Base-by-base conservation (phyloP, 495 filamentous ascomycete genomes). In the Recurvomyces mirabilis region DNA sequence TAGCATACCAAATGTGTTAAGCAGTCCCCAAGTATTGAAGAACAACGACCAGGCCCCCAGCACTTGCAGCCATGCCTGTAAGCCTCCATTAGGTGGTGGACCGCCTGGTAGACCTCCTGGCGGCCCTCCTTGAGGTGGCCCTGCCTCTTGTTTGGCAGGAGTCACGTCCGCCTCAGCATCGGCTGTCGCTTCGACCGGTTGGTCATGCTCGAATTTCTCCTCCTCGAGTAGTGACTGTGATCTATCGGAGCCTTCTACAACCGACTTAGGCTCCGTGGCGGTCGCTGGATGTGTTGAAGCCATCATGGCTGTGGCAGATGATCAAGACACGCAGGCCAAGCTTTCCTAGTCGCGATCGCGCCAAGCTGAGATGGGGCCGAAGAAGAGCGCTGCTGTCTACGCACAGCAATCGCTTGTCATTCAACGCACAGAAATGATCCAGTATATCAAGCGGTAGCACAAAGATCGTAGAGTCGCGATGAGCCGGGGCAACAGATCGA, bases 31-130 rank as follows among this genome's bases (percentile, higher is more conserved):
- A 6, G 70, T 65, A 52, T 73, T 75, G 60, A 75, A 71, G 55
- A 73, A 68, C 49, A 75, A 43, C 45, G 64, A 59, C 58, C 71
- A 74, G 22, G 53, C 55, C 2, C 64, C 64, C 24, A 61, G 18
- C 7, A 74, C 72, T 34, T 75, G 72, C 14, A 75, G 53, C 72
- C 72, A 75, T 6, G 71, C 70, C 40, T 47, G n/a, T 0, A 68
- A 19, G 2, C 71, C 72, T 24, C 70, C 71, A 53, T 74, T 53
- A 1, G 67, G 67, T 12, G 62, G 56, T 58, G 51, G 46, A 26
- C 49, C 49, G 5, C 23, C 31, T 20, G 46, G 22, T 34, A 26
- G 34, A 10, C 40, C 31, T 15, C 28, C 37, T 12, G 46, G 38
- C n/a, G 46, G 38, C 17, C 25, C n/a, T 5, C 21, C 19, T 24